phyloP scores from a whole-genome alignment of 768 basidiomycete species.

The Mycena kentingensis region DNA sequence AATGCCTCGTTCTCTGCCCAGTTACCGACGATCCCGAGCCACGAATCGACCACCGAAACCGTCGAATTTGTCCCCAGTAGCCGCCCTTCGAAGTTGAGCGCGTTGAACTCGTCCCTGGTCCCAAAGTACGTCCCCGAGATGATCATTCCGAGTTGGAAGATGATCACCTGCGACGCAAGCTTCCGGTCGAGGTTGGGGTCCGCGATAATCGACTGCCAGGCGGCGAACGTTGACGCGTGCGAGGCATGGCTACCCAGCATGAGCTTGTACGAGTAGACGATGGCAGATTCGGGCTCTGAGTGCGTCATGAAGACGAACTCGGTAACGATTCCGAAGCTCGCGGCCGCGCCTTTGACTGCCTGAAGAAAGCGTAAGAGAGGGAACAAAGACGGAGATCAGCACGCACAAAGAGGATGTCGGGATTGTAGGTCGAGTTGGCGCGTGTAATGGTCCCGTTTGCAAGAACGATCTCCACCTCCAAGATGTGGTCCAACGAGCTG shows the following conservation, averaged over 20 bases:
- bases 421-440: not conserved
- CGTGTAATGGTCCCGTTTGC: not conserved
- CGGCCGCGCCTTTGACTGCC: slow-evolving; percentile 33
- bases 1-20: slow-evolving; percentile 22
- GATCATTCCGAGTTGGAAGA: slow-evolving; percentile 22
- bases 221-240: slow-evolving; percentile 14
- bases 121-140: slow-evolving; percentile 18
- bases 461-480: not conserved
- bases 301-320: slow-evolving; percentile 29
- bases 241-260: slow-evolving; percentile 9
- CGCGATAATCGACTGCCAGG: slow-evolving; percentile 17
- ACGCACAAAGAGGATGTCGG: too few species aligned
- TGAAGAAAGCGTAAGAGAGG: too few species aligned
- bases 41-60: slow-evolving; percentile 14
- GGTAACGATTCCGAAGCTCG: slow-evolving; percentile 34
- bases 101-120: slow-evolving; percentile 18
- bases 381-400: too few species aligned
- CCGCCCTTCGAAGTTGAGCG: slow-evolving; percentile 13
- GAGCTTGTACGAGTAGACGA: slow-evolving; percentile 13
- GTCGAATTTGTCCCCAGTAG: not conserved
- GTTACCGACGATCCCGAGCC: slow-evolving; percentile 21
- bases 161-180: slow-evolving; percentile 16
- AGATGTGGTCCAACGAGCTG: slow-evolving; percentile 29
- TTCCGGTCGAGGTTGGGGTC: slow-evolving; percentile 22
- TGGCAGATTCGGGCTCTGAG: slow-evolving; percentile 24